Evolutionary conservation across 331 rosid genomes (phyloP).

Genomic region (Quercus phellos): DNA sequence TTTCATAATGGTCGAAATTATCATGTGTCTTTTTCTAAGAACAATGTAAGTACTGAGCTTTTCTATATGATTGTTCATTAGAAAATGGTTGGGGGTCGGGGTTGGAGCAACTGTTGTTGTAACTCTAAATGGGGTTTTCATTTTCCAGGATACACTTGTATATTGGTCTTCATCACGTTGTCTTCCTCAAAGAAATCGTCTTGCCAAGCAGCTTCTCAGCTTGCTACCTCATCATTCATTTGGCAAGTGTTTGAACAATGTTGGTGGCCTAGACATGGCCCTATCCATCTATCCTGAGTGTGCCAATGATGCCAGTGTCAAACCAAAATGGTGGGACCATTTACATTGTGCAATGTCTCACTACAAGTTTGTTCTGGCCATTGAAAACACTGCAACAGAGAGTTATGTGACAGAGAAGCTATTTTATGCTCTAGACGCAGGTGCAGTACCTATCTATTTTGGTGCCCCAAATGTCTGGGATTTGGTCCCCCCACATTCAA

Average conservation of each 20-base stretch:
- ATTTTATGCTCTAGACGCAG: conserved; percentile 80
- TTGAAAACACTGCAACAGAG: conserved; percentile 78
- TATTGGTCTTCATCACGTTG: conserved; percentile 98
- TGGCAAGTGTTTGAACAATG: conserved; percentile 90
- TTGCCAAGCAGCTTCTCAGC: conserved; percentile 63
- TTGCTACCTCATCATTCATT: conserved; percentile 82
- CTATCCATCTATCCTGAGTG: conserved; percentile 81
- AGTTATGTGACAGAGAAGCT: conserved; percentile 93
- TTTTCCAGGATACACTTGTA: conserved; percentile 67
- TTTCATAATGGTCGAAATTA: conserved; percentile 90
- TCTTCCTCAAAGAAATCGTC: conserved; percentile 64
- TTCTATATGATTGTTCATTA: not conserved
- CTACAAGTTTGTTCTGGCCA: conserved; percentile 92
- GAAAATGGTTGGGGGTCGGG: not conserved
- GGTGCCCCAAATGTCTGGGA: conserved; percentile 96
- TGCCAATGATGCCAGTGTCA: conserved; percentile 34
- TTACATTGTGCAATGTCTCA: conserved; percentile 95
- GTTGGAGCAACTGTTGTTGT: not conserved
- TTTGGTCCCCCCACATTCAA: conserved; percentile 89
- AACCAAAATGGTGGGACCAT: conserved; percentile 97
- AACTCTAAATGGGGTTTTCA: conserved; percentile 10
- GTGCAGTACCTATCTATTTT: conserved; percentile 83
- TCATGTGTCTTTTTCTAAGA: conserved; percentile 49
- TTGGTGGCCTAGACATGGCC: conserved; percentile 76
- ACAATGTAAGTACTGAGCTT: conserved; percentile 43